Evolutionary conservation across 306 rosid species (phyloP).

Genomic region (Argentina anserina): DNA sequence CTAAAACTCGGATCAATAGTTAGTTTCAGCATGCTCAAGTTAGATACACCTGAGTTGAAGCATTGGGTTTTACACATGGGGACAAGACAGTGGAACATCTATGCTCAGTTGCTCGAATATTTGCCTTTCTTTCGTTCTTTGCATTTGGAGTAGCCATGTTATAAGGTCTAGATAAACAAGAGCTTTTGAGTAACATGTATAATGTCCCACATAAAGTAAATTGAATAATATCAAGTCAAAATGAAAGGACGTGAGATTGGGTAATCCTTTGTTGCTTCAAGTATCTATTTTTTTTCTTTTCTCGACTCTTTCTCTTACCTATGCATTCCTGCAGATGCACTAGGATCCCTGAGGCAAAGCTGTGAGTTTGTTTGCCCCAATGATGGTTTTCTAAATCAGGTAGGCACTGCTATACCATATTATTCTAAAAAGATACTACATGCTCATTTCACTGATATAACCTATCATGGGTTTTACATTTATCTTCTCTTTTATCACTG

Average conservation of each 20-base stretch:
- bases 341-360: constrained; percentile 69
- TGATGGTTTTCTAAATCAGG: constrained; percentile 96
- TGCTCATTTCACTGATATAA: neutral
- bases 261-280: neutral
- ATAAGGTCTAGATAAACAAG: neutral
- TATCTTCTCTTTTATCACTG: constrained; percentile 7
- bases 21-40: neutral
- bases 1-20: neutral
- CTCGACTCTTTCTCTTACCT: neutral
- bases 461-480: constrained; percentile 13
- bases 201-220: neutral
- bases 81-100: no score
- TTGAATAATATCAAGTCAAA: neutral
- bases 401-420: constrained; percentile 23
- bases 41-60: neutral
- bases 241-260: neutral
- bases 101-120: neutral
- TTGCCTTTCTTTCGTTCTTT: neutral
- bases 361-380: constrained; percentile 88
- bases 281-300: constrained; percentile 4
- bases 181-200: neutral
- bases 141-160: neutral
- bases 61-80: neutral
- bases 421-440: constrained; percentile 9
- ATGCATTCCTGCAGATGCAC: constrained; percentile 60